Conservation (phyloP, 1,284 basidiomycete species). For the Athelia sp. region DNA sequence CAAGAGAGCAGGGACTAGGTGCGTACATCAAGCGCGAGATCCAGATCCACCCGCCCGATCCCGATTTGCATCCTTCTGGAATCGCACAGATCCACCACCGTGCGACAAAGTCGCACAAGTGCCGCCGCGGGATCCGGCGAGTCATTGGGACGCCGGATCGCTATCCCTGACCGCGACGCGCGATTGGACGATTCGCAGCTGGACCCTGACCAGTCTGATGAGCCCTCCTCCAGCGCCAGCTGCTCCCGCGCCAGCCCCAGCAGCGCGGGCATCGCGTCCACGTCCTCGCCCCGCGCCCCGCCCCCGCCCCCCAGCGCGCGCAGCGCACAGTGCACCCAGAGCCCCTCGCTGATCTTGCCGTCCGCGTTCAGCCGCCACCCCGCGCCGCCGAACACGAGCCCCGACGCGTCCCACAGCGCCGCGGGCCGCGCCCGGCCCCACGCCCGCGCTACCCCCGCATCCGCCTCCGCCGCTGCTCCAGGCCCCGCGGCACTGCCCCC, state of each 20-base stretch:
- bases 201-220: too few species aligned
- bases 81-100: neutral
- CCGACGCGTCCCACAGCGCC: neutral
- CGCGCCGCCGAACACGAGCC: neutral
- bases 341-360: constrained; percentile 24
- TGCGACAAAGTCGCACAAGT: neutral
- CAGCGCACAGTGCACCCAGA: constrained; percentile 17
- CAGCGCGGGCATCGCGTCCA: neutral
- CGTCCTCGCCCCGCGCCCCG: too few species aligned
- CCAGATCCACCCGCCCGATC: neutral
- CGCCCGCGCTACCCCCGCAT: too few species aligned
- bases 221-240: neutral
- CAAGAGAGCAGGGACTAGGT: neutral
- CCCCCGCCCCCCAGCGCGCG: too few species aligned
- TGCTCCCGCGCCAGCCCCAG: neutral
- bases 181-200: too few species aligned
- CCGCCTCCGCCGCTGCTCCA: neutral
- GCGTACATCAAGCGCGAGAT: neutral
- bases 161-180: too few species aligned
- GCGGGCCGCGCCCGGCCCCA: neutral
- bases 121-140: neutral
- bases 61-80: neutral
- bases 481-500: neutral
- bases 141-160: too few species aligned
- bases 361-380: constrained; percentile 14